Base-by-base conservation (phyloP, 129 eudicot genomes). In the Tanacetum coccineum region DNA sequence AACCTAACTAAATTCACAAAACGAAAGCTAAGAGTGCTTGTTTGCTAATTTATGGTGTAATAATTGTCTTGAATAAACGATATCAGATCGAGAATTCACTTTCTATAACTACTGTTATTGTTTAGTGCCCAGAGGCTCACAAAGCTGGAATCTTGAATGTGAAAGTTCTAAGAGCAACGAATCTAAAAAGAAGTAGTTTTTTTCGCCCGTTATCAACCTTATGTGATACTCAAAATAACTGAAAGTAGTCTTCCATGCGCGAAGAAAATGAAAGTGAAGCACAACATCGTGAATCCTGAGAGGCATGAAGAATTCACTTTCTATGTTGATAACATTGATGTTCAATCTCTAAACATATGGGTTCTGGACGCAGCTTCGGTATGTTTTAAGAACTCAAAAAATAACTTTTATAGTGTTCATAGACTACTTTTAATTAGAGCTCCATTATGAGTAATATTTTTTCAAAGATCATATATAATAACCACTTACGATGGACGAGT, bases 161-260 rank as follows among this genome's bases (percentile, higher is more conserved):
- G 57, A 51, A 51, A 51, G 22, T 51, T 51, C 3, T 51, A 51
- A 51, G 57, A 51, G 1, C 57, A n/a, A 5, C 15, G 57, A 17
- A 51, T 3, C 57, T 51, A 1, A 51, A 51, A 49, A 49, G 54
- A 51, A 51, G 17, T 1, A 17, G 22, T n/a, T 2, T 51, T 15
- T 51, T 51, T 51, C 11, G 19, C 12, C 3, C 3, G 3, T 17
- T n/a, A 11, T n/a, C 7, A 5, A 4, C 57, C 25, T 15, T 51
- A 51, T 17, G 57, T 51, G 22, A 12, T 17, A n/a, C 22, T 51
- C 1, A 17, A 51, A 51, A 21, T 51, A 15, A 51, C 25, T 6
- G 21, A 15, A 51, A 51, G 57, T 51, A 51, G 57, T 51, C 57
- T 51, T 51, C 57, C 21, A 15, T 51, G 57, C 57, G 12, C 57